Percentiles rank a stretch among this genome's conserved stretches.
phyloP scores from a whole-genome alignment of 2,329 filamentous ascomycete species.

The Rhynchosporium agropyri region DNA sequence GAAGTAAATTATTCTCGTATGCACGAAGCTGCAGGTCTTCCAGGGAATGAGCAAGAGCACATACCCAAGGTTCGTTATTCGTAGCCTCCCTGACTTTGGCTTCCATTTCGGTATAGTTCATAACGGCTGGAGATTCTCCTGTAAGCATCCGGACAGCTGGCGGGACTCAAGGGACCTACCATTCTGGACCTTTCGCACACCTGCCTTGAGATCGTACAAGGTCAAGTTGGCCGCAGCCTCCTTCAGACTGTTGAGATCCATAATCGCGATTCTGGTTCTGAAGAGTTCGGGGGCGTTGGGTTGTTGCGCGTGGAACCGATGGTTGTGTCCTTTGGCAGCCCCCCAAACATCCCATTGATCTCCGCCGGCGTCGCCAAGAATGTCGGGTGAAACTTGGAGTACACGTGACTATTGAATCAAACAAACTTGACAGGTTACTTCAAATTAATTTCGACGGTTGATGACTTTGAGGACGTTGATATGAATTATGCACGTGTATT shows the following conservation, averaged over 20 bases:
- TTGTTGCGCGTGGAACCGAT: slow-evolving; percentile 19
- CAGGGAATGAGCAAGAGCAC: slow-evolving; percentile 55
- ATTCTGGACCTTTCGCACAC: slow-evolving; percentile 77
- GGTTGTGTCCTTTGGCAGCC: slow-evolving; percentile 20
- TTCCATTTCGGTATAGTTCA: slow-evolving; percentile 81
- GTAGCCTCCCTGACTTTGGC: slow-evolving; percentile 90
- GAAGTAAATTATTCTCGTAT: background rate
- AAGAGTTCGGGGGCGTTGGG: slow-evolving; percentile 2
- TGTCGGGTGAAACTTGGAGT: slow-evolving; percentile 15
- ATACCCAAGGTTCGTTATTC: slow-evolving; percentile 98
- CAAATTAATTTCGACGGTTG: background rate
- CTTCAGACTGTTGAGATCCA: slow-evolving; percentile 70
- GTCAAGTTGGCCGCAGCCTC: slow-evolving; percentile 73
- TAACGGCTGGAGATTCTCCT: slow-evolving; percentile 58
- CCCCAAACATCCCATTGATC: background rate
- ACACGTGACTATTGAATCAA: slow-evolving; percentile 1
- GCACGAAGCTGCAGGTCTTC: background rate
- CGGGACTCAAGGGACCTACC: slow-evolving; percentile 51
- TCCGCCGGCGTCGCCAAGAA: slow-evolving; percentile 14
- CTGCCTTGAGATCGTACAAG: slow-evolving; percentile 75
- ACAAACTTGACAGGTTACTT: background rate
- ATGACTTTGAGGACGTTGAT: background rate
- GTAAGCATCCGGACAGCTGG: slow-evolving; percentile 39
- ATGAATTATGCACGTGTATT: too few relatives aligned
- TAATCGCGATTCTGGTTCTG: slow-evolving; percentile 39